A percentile compares a stretch with the other conserved stretches of the same genome.
These are phyloP conservation scores for Proliferodiscus dingleyae DNA, from an alignment of 2,329 filamentous ascomycete genomes.

Conservation along the genomic window DNA sequence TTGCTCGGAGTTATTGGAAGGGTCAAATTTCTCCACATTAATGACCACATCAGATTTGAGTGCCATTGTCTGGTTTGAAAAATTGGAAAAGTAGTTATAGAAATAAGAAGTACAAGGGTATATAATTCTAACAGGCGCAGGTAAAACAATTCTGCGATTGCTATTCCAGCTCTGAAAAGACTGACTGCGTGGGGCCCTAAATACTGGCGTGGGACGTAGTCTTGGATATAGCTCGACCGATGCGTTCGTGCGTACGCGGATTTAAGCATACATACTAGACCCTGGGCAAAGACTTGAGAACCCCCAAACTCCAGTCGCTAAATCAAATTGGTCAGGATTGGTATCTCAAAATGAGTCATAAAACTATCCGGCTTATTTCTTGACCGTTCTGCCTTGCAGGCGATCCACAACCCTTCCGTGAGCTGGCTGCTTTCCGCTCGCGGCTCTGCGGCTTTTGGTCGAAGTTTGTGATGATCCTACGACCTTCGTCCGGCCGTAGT, in stretches of 20 bases:
- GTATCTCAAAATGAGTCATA: too few relatives aligned
- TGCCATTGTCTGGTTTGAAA: constrained; percentile 25
- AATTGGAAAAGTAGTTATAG: background rate
- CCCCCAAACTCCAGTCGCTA: constrained; percentile 9
- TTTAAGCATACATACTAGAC: background rate
- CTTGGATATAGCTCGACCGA: too few relatives aligned
- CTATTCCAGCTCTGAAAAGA: too few relatives aligned
- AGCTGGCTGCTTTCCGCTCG: constrained; percentile 18
- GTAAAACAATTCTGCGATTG: too few relatives aligned
- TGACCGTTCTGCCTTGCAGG: constrained; percentile 14
- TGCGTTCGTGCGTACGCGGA: background rate
- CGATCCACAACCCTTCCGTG: constrained; percentile 14
- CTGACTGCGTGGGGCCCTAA: too few relatives aligned
- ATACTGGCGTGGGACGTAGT: too few relatives aligned
- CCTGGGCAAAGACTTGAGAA: too few relatives aligned
- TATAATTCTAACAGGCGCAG: background rate
- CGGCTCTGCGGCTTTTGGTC: constrained; percentile 13
- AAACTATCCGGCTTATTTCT: constrained; percentile 11
- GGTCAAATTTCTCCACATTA: constrained; percentile 40
- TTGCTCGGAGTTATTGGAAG: constrained; percentile 34
- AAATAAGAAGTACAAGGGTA: background rate
- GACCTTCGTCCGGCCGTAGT: constrained; percentile 18
- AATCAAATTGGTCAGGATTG: background rate
- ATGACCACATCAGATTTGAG: constrained; percentile 37
- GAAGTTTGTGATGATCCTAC: constrained; percentile 7